Evolutionary conservation across 2,329 filamentous ascomycete genomes (phyloP).

Genomic region (Ophiosphaerella korrae): DNA sequence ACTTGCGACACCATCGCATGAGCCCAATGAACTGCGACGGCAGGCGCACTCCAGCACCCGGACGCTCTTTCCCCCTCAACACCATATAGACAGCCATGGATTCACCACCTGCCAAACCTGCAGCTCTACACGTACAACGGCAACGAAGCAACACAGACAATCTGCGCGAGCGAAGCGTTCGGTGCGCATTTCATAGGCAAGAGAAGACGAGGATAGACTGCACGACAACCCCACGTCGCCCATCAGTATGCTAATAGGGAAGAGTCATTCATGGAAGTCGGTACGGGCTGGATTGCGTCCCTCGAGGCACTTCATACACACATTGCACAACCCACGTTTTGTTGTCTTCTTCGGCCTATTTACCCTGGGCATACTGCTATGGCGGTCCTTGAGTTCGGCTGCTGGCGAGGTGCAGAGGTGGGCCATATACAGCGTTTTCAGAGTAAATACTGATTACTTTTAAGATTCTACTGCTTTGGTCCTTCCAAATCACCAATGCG

Average conservation of each 20-base stretch:
- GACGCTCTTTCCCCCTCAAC: slow-evolving; percentile 8
- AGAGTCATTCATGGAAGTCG: slow-evolving; percentile 90
- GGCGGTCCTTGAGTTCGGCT: slow-evolving; percentile 80
- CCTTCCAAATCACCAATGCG: slow-evolving; percentile 94
- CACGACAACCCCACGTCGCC: slow-evolving; percentile 11
- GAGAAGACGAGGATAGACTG: slow-evolving; percentile 31
- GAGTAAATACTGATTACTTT: neutral
- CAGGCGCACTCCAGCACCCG: neutral
- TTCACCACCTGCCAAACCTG: slow-evolving; percentile 25
- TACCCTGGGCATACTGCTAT: slow-evolving; percentile 78
- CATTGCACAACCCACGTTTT: slow-evolving; percentile 78
- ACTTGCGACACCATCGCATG: neutral
- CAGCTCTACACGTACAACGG: slow-evolving; percentile 38
- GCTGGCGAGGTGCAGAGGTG: slow-evolving; percentile 92
- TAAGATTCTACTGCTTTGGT: slow-evolving; percentile 96
- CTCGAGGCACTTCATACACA: slow-evolving; percentile 65
- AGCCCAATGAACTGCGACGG: neutral
- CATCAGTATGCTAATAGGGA: slow-evolving; percentile 79
- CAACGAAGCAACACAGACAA: slow-evolving; percentile 31
- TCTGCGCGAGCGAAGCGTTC: slow-evolving; percentile 39
- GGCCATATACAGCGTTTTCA: slow-evolving; percentile 24
- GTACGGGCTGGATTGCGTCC: slow-evolving; percentile 80
- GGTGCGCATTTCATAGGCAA: slow-evolving; percentile 38
- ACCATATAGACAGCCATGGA: slow-evolving; percentile 23
- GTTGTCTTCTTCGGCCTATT: slow-evolving; percentile 73